Percentiles rank a stretch among this genome's conserved stretches.
Conservation (phyloP, 768 basidiomycete genomes). For the Rhodotorula graminis region DNA sequence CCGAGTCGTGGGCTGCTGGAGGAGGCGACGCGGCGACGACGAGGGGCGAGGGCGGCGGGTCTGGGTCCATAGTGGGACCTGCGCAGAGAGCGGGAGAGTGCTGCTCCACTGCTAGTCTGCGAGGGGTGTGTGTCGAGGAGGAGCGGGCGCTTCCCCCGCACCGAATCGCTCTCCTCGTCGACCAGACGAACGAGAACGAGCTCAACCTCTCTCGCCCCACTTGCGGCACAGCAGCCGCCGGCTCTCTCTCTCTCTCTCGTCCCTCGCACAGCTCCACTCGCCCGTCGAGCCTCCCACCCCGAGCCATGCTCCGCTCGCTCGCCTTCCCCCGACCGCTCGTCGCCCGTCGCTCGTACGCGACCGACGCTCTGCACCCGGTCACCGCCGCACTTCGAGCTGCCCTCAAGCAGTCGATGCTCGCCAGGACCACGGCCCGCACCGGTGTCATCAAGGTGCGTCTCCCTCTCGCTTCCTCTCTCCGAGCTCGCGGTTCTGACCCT, state of each 20-base stretch:
- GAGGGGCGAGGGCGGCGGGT: not conserved
- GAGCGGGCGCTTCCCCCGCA: too few species aligned
- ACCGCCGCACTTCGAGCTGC: slow-evolving; percentile 17
- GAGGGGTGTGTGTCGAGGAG: too few species aligned
- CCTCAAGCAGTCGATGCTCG: slow-evolving; percentile 29
- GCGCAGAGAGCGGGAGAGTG: not conserved
- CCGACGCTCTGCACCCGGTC: slow-evolving; percentile 14
- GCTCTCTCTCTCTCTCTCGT: not conserved
- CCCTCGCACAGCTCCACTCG: too few species aligned
- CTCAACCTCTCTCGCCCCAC: too few species aligned
- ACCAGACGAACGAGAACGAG: too few species aligned
- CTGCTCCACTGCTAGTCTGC: too few species aligned
- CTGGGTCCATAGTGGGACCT: not conserved
- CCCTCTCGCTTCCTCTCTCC: not conserved
- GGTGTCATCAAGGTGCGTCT: slow-evolving; percentile 21
- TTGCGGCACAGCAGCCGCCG: too few species aligned
- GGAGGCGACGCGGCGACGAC: too few species aligned
- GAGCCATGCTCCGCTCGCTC: not conserved
- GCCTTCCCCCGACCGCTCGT: not conserved
- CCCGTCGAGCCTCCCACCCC: too few species aligned
- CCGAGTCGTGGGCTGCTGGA: not conserved
- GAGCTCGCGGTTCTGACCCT: not conserved
- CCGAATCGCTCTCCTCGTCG: too few species aligned
- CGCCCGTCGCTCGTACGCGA: not conserved
- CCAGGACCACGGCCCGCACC: not conserved